Evolutionary conservation across 2,329 filamentous ascomycete genomes (phyloP), one percentile per base, ranked within the genome.

Genomic region (Nannizzia gypsea): DNA sequence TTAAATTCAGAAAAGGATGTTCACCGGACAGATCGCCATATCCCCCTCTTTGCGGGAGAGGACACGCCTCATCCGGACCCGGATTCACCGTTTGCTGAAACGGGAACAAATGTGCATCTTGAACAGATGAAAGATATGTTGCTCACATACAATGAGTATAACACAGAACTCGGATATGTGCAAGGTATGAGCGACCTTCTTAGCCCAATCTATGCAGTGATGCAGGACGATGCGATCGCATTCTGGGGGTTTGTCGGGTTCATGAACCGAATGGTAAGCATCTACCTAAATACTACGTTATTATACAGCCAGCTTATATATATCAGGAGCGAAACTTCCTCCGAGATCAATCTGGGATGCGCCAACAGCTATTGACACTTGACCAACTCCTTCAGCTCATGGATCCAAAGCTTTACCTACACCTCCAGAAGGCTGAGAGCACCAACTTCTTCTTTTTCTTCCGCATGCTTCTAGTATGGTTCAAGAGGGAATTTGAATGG

Each of bases 381-480:
- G 91, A 99, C 69, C 90, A 99, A 65, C 85, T 99, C 0, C 90
- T 97, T 11, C 90, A 95, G 70, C 89, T 99, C 60, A 91, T 99
- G 84, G 93, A 99, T 66, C 93, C 95, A 0, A 88, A 90, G 70
- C 83, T 99, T 6, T 97, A 96, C 74, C 80, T 88, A 1, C 93
- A 99, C 67, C 82, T 99, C 0, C 84, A 95, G 72, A 85, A 83
- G 15, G 89, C 91, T 20, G 95, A 99, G 68, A 95, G 88, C 68
- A 99, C 93, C 24, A 99, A 99, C 72, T 99, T 99, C 74, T 99
- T 99, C 76, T 99, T 99, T 78, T 97, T 99, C 79, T 99, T 97
- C 83, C 88, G 93, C 62, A 97, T 97, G 93, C 80, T 99, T 36
- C 80, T 99, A 1, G 93, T 99, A 8, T 99, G 93, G 93, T 99